Evolutionary conservation across 2,329 filamentous ascomycete genomes (phyloP), one percentile per base, ranked within the genome.

Genomic region (Fusarium annulatum): DNA sequence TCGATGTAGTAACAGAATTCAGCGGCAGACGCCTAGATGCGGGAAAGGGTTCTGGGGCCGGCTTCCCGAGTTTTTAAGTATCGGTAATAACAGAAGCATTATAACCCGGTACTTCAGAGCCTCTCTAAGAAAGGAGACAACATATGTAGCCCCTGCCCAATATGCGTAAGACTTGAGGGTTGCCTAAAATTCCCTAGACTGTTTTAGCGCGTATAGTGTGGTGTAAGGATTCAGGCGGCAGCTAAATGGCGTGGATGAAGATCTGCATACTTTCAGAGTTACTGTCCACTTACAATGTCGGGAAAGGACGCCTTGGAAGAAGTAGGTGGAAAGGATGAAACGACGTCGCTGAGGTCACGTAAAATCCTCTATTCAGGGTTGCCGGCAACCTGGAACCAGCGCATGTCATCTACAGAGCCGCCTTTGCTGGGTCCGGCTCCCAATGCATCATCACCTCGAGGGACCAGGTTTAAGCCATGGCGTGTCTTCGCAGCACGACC

Each of bases 161-260:
- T 9, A n/a, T 8, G 19, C 7, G 4, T 9, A 41, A 0, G 39
- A 21, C 39, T 41, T 0, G 0, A 41, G 39, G 38, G 4, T n/a
- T 5, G 12, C 19, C 12, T 41, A 3, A 19, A 21, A 9, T n/a
- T n/a, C 12, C 19, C 21, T 6, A 11, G 5, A n/a, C 5, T 41
- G 0, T 41, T 5, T 41, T 0, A 0, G 7, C 12, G 21, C 1
- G 39, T 19, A 41, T 3, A 14, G 39, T n/a, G 39, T 15, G 12
- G 21, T 41, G 19, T 1, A 41, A 5, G 4, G 11, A 3, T 41
- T 1, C 2, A 0, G 12, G 21, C 4, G 11, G 3, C 19, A 0
- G 38, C 11, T 12, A 41, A 0, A 3, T 41, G 1, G 1, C 7
- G 21, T 41, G 1, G 21, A 28, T 41, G 4, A 14, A n/a, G 39